Conservation (phyloP, 75 land plant genomes). For the Picea glauca region DNA sequence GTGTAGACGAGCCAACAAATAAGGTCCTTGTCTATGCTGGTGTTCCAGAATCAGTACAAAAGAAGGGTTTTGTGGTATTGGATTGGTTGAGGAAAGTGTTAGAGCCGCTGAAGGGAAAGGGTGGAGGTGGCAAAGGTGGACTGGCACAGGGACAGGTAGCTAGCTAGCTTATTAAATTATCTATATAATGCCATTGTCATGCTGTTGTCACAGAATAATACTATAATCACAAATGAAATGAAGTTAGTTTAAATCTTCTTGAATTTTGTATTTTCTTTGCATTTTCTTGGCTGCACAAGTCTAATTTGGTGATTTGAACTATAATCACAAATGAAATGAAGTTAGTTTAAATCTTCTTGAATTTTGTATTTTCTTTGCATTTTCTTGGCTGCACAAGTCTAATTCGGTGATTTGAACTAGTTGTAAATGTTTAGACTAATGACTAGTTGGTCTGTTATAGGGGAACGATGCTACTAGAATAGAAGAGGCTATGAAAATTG, state of each 20-base stretch:
- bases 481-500: slow-evolving; percentile 54
- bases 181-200: not conserved
- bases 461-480: slow-evolving; percentile 60
- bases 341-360: not conserved
- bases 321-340: not conserved
- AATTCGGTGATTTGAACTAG: too few species aligned
- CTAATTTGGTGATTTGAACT: not conserved
- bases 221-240: not conserved
- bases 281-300: not conserved
- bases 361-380: not conserved
- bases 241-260: not conserved
- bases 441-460: slow-evolving; percentile 18
- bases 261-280: not conserved
- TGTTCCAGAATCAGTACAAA: slow-evolving; percentile 51
- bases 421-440: not conserved
- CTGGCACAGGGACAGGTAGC: slow-evolving; percentile 89
- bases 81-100: slow-evolving; percentile 72
- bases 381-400: not conserved
- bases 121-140: slow-evolving; percentile 88
- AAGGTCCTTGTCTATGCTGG: slow-evolving; percentile 93
- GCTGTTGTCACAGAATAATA: not conserved
- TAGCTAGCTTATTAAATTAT: slow-evolving; percentile 14
- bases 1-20: slow-evolving; percentile 66
- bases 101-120: slow-evolving; percentile 70
- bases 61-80: slow-evolving; percentile 38